Evolutionary conservation across 352 stramenopile genomes (phyloP).

Genomic region (Hyaloperonospora arabidopsidis): DNA sequence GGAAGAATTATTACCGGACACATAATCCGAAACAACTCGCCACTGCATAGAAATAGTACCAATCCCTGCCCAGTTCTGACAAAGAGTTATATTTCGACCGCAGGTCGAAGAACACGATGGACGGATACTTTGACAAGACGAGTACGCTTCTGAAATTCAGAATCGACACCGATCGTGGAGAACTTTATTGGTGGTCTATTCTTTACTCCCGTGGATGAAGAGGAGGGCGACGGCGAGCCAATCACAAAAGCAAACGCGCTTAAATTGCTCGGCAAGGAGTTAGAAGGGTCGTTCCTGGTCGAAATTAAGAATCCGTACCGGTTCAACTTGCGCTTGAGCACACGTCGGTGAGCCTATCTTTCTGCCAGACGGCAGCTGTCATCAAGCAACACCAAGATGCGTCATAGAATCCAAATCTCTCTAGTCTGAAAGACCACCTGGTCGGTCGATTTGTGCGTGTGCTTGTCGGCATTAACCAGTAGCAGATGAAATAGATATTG

Average conservation of each 20-base stretch:
- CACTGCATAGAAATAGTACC: neutral
- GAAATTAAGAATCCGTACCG: neutral
- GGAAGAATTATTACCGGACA: neutral
- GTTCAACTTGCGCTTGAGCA: too few relatives aligned
- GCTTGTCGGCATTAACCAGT: too few relatives aligned
- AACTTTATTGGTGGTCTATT: neutral
- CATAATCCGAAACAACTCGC: neutral
- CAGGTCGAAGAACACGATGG: neutral
- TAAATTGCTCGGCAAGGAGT: neutral
- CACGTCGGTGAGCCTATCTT: too few relatives aligned
- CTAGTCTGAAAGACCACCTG: too few relatives aligned
- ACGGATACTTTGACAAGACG: neutral
- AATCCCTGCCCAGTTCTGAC: too few relatives aligned
- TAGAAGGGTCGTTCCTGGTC: slow-evolving; percentile 1
- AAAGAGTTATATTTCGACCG: neutral
- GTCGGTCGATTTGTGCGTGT: too few relatives aligned
- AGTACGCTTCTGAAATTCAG: too few relatives aligned
- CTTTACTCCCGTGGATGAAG: neutral
- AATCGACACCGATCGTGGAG: too few relatives aligned
- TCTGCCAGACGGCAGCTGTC: too few relatives aligned
- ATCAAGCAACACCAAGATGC: too few relatives aligned
- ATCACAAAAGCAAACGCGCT: neutral
- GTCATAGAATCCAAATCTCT: too few relatives aligned
- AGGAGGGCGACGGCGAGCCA: neutral
- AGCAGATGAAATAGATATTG: too few relatives aligned